Percentiles rank a stretch among this genome's conserved stretches.
phyloP scores from a whole-genome alignment of 2,329 filamentous ascomycete genomes.

The Zasmidium citrigriseum region DNA sequence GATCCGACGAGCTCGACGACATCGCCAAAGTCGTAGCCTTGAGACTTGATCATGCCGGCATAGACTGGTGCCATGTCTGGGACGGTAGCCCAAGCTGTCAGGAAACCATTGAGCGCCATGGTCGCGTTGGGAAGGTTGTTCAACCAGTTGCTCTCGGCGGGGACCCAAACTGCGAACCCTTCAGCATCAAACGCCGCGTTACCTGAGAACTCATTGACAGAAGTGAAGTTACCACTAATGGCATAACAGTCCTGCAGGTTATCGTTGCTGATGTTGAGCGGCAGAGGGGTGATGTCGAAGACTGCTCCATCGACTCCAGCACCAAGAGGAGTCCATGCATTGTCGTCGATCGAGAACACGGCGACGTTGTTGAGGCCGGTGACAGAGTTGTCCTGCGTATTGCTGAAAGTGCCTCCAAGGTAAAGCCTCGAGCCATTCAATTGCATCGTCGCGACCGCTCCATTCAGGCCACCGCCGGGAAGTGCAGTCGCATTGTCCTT shows the following conservation, averaged over 20 bases:
- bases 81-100: constrained; percentile 71
- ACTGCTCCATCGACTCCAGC: constrained; percentile 82
- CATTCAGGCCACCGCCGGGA: constrained; percentile 75
- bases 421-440: constrained; percentile 68
- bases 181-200: constrained; percentile 63
- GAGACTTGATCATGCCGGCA: constrained; percentile 79
- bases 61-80: constrained; percentile 67
- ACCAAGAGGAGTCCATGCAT: constrained; percentile 77
- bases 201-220: constrained; percentile 67
- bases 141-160: constrained; percentile 82
- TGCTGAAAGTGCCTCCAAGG: constrained; percentile 81
- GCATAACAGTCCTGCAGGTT: constrained; percentile 73
- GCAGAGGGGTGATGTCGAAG: constrained; percentile 70
- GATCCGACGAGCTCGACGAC: constrained; percentile 64
- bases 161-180: constrained; percentile 91
- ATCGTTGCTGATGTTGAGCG: constrained; percentile 72
- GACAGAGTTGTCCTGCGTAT: constrained; percentile 63
- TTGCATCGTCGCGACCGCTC: constrained; percentile 71
- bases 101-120: constrained; percentile 68
- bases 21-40: constrained; percentile 71
- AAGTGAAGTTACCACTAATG: constrained; percentile 76
- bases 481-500: constrained; percentile 62
- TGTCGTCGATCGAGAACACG: constrained; percentile 67
- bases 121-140: constrained; percentile 68
- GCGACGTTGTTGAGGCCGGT: constrained; percentile 75